Evolutionary conservation across 805 yeast genomes (phyloP).

Genomic region (Isabelozyma gotoi): DNA sequence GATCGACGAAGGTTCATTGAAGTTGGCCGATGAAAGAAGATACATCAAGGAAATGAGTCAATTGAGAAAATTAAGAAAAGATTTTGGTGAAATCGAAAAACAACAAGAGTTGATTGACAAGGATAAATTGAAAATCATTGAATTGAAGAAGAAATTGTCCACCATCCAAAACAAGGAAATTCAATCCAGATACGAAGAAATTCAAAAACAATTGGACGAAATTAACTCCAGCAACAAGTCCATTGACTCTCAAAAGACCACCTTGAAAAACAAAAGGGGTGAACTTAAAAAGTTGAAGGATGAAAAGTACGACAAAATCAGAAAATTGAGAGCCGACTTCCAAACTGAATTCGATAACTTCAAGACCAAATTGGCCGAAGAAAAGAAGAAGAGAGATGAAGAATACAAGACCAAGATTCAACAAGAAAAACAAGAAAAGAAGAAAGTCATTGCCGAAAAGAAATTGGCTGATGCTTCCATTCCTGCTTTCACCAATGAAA

Average conservation of each 20-base stretch:
- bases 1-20: constrained; percentile 75
- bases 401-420: constrained; percentile 59
- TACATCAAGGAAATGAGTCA: constrained; percentile 80
- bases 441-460: constrained; percentile 59
- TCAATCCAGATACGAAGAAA: constrained; percentile 64
- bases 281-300: constrained; percentile 68
- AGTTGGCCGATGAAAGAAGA: constrained; percentile 89
- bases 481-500: constrained; percentile 85
- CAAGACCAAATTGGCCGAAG: constrained; percentile 65
- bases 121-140: constrained; percentile 73
- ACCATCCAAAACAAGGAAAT: constrained; percentile 62
- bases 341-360: constrained; percentile 74
- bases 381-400: constrained; percentile 64
- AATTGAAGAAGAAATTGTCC: constrained; percentile 66
- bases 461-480: constrained; percentile 69
- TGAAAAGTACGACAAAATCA: constrained; percentile 63
- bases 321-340: constrained; percentile 68
- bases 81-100: constrained; percentile 69
- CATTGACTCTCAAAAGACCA: constrained; percentile 64
- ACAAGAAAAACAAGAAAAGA: constrained; percentile 51
- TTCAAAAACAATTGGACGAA: constrained; percentile 68
- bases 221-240: constrained; percentile 60
- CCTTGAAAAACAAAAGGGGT: constrained; percentile 62
- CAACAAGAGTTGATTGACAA: constrained; percentile 77
- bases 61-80: constrained; percentile 78